Base-by-base conservation (phyloP, 129 eudicot genomes). In the Tagetes patula region DNA sequence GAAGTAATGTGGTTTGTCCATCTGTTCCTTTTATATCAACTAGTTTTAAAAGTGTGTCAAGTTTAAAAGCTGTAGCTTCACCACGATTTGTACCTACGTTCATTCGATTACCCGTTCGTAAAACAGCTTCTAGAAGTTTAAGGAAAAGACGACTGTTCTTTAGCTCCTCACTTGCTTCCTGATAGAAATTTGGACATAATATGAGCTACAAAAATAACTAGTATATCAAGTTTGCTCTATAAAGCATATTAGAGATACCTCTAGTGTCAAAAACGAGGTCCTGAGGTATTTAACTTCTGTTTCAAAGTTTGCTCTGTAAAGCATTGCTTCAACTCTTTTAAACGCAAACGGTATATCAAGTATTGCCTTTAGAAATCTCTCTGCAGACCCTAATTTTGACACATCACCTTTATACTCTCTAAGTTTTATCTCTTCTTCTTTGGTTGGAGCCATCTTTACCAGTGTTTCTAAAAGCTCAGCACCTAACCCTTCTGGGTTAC, bases 401-500 rank as follows among this genome's bases (percentile, higher is more conserved):
- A 72, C 69, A 56, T 94, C 98, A 27, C 96, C 98, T 75, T 64
- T 84, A 75, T 90, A 90, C 68, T 87, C 92, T 80, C 83, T 83
- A 20, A 94, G 97, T 70, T 86, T 94, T 31, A 90, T 90, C 81
- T 90, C 98, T 83, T 94, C 98, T 82, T 94, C 98, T 75, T 94
- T 90, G 74, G 98, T 94, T 80, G 98, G 98, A 53, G 93, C 98
- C 98, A 94, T 90, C 87, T 94, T 94, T 69, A 88, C 96, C 75
- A 94, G 80, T 32, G 98, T 90, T 83, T 94, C 98, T 82, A 94
- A 75, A 61, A 89, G 92, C 80, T 94, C 96, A 1, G 89, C 87
- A 36, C 96, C 96, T 47, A 94, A 74, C 31, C 96, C 96, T 80
- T 90, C 96, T 40, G 92, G 91, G 74, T 84, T 90, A 53, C 98